These are phyloP conservation scores for Trypanosoma avium DNA, from an alignment of 208 protist species.

Conservation along the genomic window DNA sequence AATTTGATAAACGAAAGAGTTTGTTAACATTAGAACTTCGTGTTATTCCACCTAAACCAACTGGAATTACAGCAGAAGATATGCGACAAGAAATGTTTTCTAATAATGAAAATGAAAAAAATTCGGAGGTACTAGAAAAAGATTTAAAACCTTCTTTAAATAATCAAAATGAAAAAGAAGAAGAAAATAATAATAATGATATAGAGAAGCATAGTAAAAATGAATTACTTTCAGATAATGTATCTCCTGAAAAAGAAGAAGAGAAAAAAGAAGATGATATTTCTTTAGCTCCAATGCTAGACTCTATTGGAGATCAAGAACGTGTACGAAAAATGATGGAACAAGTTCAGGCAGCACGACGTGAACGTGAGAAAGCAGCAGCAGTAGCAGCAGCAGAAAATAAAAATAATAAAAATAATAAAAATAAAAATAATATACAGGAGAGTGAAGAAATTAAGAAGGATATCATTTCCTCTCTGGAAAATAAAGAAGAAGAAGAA, in stretches of 20 bases:
- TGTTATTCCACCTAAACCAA: conserved; percentile 63
- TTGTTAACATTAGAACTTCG: conserved; percentile 70
- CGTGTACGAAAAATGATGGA: conserved; percentile 48
- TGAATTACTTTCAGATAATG: no score
- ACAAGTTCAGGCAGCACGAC: conserved; percentile 44
- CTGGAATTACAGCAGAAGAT: conserved; percentile 32
- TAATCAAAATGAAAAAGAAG: not conserved
- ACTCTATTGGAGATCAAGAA: conserved; percentile 28
- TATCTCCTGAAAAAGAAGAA: not conserved
- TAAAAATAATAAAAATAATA: not conserved
- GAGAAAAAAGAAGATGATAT: no score
- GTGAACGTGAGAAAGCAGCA: conserved; percentile 36
- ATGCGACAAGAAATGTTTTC: conserved; percentile 23
- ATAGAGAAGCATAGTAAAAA: no score
- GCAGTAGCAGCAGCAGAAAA: conserved; percentile 3
- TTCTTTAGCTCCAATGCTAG: no score
- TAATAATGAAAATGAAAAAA: not conserved
- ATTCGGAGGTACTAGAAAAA: not conserved
- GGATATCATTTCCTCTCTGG: no score
- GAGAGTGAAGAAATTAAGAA: not conserved
- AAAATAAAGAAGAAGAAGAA: no score
- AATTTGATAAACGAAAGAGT: conserved; percentile 51
- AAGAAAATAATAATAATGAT: no score
- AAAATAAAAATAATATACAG: not conserved
- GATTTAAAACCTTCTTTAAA: no score